phyloP scores from a whole-genome alignment of 2,329 filamentous ascomycete genomes.

The Zymoseptoria crescenta region DNA sequence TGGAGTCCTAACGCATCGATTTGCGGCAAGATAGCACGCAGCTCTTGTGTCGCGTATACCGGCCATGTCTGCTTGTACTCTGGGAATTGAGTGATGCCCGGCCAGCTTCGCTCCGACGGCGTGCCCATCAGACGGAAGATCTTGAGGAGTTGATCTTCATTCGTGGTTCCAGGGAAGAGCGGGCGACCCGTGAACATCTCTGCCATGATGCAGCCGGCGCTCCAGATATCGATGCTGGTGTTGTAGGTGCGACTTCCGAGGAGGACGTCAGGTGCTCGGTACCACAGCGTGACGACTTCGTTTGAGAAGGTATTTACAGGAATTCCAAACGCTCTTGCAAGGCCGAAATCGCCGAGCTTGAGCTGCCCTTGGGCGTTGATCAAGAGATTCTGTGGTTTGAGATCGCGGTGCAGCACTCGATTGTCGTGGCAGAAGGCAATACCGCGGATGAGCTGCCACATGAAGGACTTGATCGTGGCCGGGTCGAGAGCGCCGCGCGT shows the following conservation, averaged over 20 bases:
- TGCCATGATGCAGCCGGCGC: conserved; percentile 86
- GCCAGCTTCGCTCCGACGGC: conserved; percentile 90
- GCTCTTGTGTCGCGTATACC: conserved; percentile 86
- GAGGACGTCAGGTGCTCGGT: conserved; percentile 82
- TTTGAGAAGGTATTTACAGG: conserved; percentile 87
- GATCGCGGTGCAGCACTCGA: conserved; percentile 75
- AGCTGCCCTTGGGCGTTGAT: conserved; percentile 82
- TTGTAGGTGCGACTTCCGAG: conserved; percentile 87
- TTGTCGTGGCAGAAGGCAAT: conserved; percentile 84
- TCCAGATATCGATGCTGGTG: conserved; percentile 95
- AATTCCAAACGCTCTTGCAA: conserved; percentile 84
- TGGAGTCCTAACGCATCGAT: conserved; percentile 84
- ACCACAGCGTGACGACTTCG: conserved; percentile 92
- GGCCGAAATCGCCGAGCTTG: conserved; percentile 83
- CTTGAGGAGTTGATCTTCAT: conserved; percentile 92
- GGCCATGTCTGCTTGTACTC: conserved; percentile 96
- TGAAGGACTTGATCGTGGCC: conserved; percentile 93
- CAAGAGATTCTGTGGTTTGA: conserved; percentile 85
- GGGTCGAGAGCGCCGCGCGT: conserved; percentile 85
- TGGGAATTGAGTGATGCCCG: conserved; percentile 87
- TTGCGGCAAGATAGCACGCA: conserved; percentile 78
- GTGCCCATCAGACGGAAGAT: conserved; percentile 99
- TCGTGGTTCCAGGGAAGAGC: conserved; percentile 93
- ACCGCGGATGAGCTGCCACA: conserved; percentile 89
- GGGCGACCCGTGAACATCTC: conserved; percentile 81